Percentiles rank a stretch among this genome's conserved stretches.
Evolutionary conservation across 345 rosid species (phyloP).

Genomic region (Corchorus olitorius): DNA sequence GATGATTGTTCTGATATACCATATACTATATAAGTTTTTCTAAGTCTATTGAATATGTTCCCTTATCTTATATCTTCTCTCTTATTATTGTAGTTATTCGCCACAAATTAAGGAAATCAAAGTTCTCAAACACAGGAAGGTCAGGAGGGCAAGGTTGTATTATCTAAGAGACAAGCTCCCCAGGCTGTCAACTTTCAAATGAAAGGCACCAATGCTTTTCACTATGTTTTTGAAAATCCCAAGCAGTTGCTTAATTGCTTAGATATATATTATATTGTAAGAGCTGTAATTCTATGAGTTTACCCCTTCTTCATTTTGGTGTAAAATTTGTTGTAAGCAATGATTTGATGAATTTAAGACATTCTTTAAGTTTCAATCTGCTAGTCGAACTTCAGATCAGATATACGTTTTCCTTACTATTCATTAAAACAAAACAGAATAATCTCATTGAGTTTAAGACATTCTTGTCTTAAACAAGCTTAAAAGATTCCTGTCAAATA

Average conservation of each 20-base stretch:
- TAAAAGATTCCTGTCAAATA: too few species aligned
- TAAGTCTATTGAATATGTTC: neutral
- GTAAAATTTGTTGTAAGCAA: constrained; percentile 14
- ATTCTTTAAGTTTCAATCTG: neutral
- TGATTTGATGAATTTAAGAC: constrained; percentile 3
- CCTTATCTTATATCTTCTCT: neutral
- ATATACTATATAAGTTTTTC: neutral
- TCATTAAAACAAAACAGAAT: too few species aligned
- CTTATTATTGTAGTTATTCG: constrained; percentile 57
- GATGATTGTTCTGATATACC: neutral
- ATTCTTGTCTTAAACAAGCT: neutral
- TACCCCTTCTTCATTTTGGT: neutral
- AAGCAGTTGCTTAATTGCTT: neutral
- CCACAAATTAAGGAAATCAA: constrained; percentile 76
- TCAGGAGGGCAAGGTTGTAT: constrained; percentile 85
- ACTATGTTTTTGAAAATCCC: neutral
- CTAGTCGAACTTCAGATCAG: too few species aligned
- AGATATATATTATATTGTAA: too few species aligned
- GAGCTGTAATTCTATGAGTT: neutral
- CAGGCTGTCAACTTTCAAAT: constrained; percentile 85
- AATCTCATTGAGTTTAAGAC: neutral
- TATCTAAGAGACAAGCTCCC: constrained; percentile 92
- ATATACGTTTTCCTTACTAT: too few species aligned
- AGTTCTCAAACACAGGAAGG: constrained; percentile 69
- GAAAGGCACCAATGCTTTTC: constrained; percentile 24